phyloP scores from a whole-genome alignment of 306 rosid genomes.

The Lathyrus oleraceus region DNA sequence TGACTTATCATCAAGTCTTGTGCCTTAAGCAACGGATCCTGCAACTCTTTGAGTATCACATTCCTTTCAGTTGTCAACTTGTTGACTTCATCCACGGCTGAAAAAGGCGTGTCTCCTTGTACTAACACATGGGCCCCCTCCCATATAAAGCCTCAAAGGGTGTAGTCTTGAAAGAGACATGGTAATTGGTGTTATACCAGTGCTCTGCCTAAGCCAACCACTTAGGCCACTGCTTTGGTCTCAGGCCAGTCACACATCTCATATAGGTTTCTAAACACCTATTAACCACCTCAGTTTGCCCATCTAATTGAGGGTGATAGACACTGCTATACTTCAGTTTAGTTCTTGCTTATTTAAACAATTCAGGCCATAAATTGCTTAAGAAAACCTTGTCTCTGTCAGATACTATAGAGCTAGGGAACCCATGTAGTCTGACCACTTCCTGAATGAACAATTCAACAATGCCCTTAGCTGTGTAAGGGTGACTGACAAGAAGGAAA shows the following conservation, averaged over 20 bases:
- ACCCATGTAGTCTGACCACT: no score
- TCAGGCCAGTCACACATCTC: background rate
- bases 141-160: background rate
- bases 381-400: no score
- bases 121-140: background rate
- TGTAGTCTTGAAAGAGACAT: background rate
- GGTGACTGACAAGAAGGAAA: no score
- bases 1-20: background rate
- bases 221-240: background rate
- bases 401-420: no score
- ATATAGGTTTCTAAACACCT: background rate
- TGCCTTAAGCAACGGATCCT: background rate
- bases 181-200: background rate
- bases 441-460: no score
- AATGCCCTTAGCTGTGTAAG: no score
- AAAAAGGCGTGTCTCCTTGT: accelerated
- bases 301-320: no score
- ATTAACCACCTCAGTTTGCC: no score
- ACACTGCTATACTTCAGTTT: no score
- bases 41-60: background rate
- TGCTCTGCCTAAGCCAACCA: background rate
- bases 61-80: background rate
- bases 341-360: no score
- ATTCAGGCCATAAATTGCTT: no score
- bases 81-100: background rate